phyloP scores from a whole-genome alignment of 2,329 filamentous ascomycete species.

The Pseudogymnoascus sp. region DNA sequence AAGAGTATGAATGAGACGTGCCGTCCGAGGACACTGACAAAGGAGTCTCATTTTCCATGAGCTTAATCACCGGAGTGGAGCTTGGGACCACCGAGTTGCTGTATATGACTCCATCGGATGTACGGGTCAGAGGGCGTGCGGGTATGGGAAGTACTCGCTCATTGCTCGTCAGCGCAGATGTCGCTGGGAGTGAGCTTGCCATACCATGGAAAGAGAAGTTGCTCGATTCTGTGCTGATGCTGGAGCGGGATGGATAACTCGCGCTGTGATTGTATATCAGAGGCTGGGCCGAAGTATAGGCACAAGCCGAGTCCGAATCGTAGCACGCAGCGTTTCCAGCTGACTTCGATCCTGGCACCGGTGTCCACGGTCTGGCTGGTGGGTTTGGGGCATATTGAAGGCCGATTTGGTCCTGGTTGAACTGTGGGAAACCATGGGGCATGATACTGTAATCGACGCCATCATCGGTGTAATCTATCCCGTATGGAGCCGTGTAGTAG shows the following conservation, averaged over 20 bases:
- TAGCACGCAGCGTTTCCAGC: slow-evolving; percentile 18
- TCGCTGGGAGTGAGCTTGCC: slow-evolving; percentile 16
- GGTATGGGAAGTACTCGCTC: slow-evolving; percentile 24
- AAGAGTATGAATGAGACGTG: slow-evolving; percentile 33
- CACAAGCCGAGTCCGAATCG: slow-evolving; percentile 16
- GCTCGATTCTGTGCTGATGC: slow-evolving; percentile 19
- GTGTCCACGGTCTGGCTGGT: slow-evolving; percentile 14
- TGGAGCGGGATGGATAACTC: slow-evolving; percentile 17
- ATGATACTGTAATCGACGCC: slow-evolving; percentile 22
- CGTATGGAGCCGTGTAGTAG: slow-evolving; percentile 17
- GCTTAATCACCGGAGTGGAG: not conserved
- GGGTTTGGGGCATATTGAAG: not conserved
- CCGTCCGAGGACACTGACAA: not conserved
- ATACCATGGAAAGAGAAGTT: slow-evolving; percentile 14
- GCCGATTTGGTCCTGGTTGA: slow-evolving; percentile 17
- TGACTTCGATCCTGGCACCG: slow-evolving; percentile 16
- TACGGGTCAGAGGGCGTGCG: not conserved
- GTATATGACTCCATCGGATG: not conserved
- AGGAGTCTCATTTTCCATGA: not conserved
- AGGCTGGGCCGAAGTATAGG: slow-evolving; percentile 15
- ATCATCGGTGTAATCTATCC: slow-evolving; percentile 22
- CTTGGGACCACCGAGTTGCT: not conserved
- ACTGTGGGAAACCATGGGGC: slow-evolving; percentile 10
- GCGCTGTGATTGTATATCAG: slow-evolving; percentile 12
- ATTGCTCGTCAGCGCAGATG: slow-evolving; percentile 13